These are phyloP conservation scores for Glonium stellatum DNA, from an alignment of 495 filamentous ascomycete species.

Conservation along the genomic window DNA sequence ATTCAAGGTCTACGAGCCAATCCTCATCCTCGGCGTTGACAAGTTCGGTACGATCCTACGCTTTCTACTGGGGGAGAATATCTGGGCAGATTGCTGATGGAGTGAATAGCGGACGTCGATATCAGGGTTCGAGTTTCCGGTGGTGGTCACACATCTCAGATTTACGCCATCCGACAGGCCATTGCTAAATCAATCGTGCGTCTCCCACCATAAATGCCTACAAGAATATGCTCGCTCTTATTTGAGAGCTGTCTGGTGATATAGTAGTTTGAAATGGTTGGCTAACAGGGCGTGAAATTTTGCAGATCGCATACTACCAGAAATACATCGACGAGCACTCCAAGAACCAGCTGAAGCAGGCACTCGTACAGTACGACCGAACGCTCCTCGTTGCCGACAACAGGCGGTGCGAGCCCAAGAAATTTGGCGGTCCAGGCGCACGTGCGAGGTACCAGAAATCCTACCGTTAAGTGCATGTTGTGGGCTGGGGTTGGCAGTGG, in stretches of 20 bases:
- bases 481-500: not conserved
- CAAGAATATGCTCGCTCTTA: too few species aligned
- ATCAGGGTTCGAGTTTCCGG: constrained; percentile 95
- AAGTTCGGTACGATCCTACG: constrained; percentile 60
- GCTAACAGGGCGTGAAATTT: not conserved
- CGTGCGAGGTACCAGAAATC: constrained; percentile 94
- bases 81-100: not conserved
- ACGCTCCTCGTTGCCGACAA: constrained; percentile 97
- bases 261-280: too few species aligned
- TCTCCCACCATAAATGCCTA: not conserved
- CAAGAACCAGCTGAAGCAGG: constrained; percentile 98
- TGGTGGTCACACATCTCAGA: constrained; percentile 96
- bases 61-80: not conserved
- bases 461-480: constrained; percentile 50
- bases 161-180: constrained; percentile 98
- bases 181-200: constrained; percentile 86
- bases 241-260: too few species aligned
- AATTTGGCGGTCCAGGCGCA: constrained; percentile 75
- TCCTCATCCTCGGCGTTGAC: constrained; percentile 91
- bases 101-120: constrained; percentile 65
- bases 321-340: constrained; percentile 99
- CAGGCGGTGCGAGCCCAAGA: constrained; percentile 58
- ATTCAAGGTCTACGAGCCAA: constrained; percentile 98
- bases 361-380: constrained; percentile 88
- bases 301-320: constrained; percentile 89